Conservation (phyloP, 257 asterid genomes). For the Henckelia pumila region DNA sequence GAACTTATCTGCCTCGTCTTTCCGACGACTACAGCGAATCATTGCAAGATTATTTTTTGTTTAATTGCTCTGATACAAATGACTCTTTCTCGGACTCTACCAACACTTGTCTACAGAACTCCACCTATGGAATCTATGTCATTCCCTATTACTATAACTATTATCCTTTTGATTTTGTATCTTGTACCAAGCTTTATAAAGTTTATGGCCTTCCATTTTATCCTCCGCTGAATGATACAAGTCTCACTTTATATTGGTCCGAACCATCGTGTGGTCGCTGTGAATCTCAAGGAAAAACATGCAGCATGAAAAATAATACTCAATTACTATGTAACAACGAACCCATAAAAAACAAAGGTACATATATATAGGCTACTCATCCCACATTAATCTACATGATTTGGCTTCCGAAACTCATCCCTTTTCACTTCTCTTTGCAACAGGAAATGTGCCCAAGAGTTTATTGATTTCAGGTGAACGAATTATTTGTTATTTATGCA, state of each 20-base stretch:
- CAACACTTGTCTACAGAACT: not conserved
- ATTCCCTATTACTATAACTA: not conserved
- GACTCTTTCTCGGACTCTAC: no score
- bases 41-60: conserved; percentile 24
- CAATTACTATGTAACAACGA: conserved; percentile 19
- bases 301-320: conserved; percentile 27
- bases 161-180: conserved; percentile 3
- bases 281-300: conserved; percentile 28
- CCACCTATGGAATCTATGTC: not conserved
- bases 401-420: not conserved
- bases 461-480: conserved; percentile 21
- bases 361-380: not conserved
- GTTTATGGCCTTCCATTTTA: conserved; percentile 20
- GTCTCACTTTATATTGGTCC: conserved; percentile 24
- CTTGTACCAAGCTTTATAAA: conserved; percentile 38
- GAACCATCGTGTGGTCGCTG: conserved; percentile 46
- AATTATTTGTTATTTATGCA: not conserved
- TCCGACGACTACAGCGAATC: no score
- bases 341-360: conserved; percentile 14
- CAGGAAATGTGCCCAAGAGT: conserved; percentile 8
- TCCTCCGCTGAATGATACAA: no score
- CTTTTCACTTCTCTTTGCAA: not conserved
- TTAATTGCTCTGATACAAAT: conserved; percentile 45
- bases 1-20: no score
- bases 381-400: not conserved